Percentiles rank a stretch among this genome's conserved stretches.
Conservation (phyloP, 208 protist species). For the Angomonas deanei region DNA sequence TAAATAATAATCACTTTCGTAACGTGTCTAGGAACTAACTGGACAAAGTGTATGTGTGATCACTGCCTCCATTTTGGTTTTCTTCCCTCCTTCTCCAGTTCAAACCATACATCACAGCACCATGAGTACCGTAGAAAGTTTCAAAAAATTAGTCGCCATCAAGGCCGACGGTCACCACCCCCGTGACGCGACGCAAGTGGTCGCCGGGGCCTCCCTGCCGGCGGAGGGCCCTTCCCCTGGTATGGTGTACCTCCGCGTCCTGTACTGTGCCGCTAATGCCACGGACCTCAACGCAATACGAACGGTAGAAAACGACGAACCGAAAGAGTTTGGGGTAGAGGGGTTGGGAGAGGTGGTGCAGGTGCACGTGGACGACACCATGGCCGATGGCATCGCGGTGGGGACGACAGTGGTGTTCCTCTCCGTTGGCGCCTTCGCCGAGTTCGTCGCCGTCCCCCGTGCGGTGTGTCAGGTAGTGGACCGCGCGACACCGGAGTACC, state of each 20-base stretch:
- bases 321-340: constrained; percentile 80
- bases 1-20: too few species aligned
- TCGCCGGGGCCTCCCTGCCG: not conserved
- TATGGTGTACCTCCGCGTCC: constrained; percentile 33
- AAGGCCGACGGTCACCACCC: constrained; percentile 23
- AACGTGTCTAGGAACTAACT: too few species aligned
- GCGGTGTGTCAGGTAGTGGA: constrained; percentile 16
- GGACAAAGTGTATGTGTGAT: not conserved
- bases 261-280: constrained; percentile 68
- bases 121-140: not conserved
- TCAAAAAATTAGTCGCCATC: constrained; percentile 23
- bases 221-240: not conserved
- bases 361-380: constrained; percentile 23
- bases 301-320: constrained; percentile 27
- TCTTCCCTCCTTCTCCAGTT: not conserved
- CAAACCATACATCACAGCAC: not conserved
- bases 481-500: constrained; percentile 20
- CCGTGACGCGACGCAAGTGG: constrained; percentile 24
- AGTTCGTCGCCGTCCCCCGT: constrained; percentile 13
- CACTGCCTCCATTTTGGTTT: not conserved
- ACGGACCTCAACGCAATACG: constrained; percentile 71
- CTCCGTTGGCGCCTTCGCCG: not conserved
- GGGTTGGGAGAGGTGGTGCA: constrained; percentile 51
- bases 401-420: not conserved
- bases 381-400: constrained; percentile 6